These are phyloP conservation scores for Heritiera littoralis DNA, from an alignment of 345 rosid species.

Conservation along the genomic window DNA sequence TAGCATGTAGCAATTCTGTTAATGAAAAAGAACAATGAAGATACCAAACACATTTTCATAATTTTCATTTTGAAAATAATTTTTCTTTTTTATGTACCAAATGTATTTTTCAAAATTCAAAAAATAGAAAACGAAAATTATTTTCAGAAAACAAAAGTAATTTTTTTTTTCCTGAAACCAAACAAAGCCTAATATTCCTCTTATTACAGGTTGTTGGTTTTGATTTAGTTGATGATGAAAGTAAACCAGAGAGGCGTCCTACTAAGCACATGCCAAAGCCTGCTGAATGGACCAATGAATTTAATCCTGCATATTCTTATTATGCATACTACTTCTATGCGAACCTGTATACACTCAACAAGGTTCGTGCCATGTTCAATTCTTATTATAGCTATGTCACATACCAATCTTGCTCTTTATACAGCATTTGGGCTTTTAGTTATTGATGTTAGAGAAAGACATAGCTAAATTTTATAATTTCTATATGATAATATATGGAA, in stretches of 20 bases:
- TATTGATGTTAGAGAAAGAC: not conserved
- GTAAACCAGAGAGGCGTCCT: constrained; percentile 62
- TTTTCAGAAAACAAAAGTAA: no score
- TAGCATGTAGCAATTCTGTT: no score
- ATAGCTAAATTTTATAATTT: not conserved
- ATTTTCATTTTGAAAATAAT: no score
- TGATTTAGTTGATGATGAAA: constrained; percentile 65
- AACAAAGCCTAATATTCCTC: constrained; percentile 6
- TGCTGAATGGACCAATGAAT: constrained; percentile 56
- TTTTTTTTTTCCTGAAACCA: no score
- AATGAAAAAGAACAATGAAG: no score
- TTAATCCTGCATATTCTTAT: constrained; percentile 61
- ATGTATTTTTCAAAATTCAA: no score
- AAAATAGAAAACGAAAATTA: no score
- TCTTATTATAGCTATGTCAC: constrained; percentile 4
- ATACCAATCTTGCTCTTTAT: constrained; percentile 2
- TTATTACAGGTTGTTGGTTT: constrained; percentile 56
- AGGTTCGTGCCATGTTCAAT: constrained; percentile 30
- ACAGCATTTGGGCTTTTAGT: constrained; percentile 13
- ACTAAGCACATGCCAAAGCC: constrained; percentile 63
- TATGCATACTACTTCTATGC: constrained; percentile 62
- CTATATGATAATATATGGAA: not conserved
- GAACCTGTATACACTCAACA: constrained; percentile 51
- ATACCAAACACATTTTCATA: no score
- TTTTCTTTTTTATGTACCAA: no score